phyloP scores from a whole-genome alignment of 768 basidiomycete genomes.

The Mycena rosella region DNA sequence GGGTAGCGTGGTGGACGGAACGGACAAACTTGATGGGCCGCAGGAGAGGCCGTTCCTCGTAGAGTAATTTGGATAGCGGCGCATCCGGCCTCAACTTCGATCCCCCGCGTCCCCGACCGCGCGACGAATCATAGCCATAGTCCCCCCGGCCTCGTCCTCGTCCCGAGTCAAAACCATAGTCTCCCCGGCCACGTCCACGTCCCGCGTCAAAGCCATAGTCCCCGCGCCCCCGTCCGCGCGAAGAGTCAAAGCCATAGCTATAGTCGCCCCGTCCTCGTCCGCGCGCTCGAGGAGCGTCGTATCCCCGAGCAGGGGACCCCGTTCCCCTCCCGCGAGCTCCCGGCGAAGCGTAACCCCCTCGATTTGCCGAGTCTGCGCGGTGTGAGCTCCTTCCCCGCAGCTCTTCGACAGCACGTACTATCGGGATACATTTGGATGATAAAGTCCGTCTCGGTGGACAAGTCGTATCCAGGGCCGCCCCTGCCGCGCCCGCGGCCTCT shows the following conservation, averaged over 20 bases:
- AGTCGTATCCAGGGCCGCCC: slow-evolving; percentile 39
- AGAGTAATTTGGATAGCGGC: slow-evolving; percentile 68
- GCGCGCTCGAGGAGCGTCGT: slow-evolving; percentile 34
- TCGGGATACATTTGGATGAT: slow-evolving; percentile 38
- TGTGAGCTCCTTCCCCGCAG: slow-evolving; percentile 26
- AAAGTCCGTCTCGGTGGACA: slow-evolving; percentile 34
- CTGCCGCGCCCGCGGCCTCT: slow-evolving; percentile 41
- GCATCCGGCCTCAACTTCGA: slow-evolving; percentile 55
- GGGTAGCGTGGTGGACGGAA: slow-evolving; percentile 62
- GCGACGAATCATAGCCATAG: slow-evolving; percentile 30
- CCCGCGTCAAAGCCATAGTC: slow-evolving; percentile 29
- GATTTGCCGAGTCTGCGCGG: slow-evolving; percentile 32
- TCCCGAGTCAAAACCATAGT: slow-evolving; percentile 30
- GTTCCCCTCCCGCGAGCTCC: slow-evolving; percentile 28
- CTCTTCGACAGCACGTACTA: slow-evolving; percentile 39
- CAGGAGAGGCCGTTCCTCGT: slow-evolving; percentile 70
- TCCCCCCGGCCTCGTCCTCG: slow-evolving; percentile 27
- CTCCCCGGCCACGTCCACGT: slow-evolving; percentile 29
- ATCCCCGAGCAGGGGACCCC: slow-evolving; percentile 39
- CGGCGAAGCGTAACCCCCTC: slow-evolving; percentile 38
- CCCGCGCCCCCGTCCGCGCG: slow-evolving; percentile 40
- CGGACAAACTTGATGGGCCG: slow-evolving; percentile 80
- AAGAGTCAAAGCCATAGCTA: slow-evolving; percentile 23
- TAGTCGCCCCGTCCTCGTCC: slow-evolving; percentile 17
- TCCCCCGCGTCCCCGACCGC: slow-evolving; percentile 42